Conservation (phyloP, 2,329 filamentous ascomycete genomes). For the Talaromyces sp. region DNA sequence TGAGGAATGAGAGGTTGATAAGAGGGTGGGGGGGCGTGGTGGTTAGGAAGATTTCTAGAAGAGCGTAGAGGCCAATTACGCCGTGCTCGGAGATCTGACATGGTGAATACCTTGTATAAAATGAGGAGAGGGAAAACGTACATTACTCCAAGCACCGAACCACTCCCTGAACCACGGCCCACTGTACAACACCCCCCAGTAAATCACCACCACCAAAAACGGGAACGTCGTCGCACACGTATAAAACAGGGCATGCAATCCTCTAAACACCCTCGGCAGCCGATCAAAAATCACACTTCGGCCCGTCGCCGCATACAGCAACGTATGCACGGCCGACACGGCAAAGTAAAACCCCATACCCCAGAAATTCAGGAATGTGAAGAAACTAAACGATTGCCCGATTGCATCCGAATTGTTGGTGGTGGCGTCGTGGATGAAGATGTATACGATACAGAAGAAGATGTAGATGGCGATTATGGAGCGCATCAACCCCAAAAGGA, state of each 20-base stretch:
- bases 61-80: conserved; percentile 69
- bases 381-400: conserved; percentile 69
- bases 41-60: conserved; percentile 72
- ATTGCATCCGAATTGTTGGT: conserved; percentile 49
- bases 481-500: conserved; percentile 50
- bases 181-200: conserved; percentile 63
- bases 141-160: conserved; percentile 57
- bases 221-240: conserved; percentile 63
- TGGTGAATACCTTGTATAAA: background rate
- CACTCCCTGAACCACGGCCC: conserved; percentile 51
- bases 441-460: conserved; percentile 67
- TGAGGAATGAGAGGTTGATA: conserved; percentile 65
- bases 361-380: conserved; percentile 81
- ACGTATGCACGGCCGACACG: conserved; percentile 66
- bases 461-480: conserved; percentile 58
- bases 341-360: conserved; percentile 77
- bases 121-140: background rate
- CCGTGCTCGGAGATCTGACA: conserved; percentile 65
- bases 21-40: conserved; percentile 63
- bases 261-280: conserved; percentile 62
- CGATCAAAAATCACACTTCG: conserved; percentile 56
- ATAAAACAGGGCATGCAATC: conserved; percentile 65
- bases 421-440: conserved; percentile 64
- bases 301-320: conserved; percentile 60
- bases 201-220: conserved; percentile 69